phyloP scores from a whole-genome alignment of 805 yeast species.

The Nakazawaea peltata region DNA sequence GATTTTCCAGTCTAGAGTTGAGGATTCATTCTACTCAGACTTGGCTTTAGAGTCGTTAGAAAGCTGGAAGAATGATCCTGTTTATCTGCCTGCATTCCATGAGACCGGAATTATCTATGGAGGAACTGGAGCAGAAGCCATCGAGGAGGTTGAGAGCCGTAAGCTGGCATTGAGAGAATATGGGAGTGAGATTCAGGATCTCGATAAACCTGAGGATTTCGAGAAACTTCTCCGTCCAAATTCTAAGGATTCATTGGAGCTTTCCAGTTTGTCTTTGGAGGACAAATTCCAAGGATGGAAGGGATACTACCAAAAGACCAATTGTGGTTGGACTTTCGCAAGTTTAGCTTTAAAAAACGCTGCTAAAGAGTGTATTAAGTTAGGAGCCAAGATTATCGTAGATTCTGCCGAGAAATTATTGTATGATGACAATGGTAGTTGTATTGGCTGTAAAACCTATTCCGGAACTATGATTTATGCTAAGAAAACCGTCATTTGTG shows the following conservation, averaged over 20 bases:
- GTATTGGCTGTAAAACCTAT: conserved; percentile 20
- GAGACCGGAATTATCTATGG: conserved; percentile 25
- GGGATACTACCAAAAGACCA: conserved; percentile 22
- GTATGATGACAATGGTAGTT: conserved; percentile 9
- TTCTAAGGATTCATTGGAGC: background rate
- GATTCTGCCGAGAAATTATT: conserved; percentile 18
- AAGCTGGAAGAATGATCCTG: conserved; percentile 24
- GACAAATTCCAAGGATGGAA: conserved; percentile 21
- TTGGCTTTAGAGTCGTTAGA: conserved; percentile 26
- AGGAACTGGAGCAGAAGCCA: conserved; percentile 14
- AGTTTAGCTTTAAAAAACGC: conserved; percentile 21
- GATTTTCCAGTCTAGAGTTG: conserved; percentile 24
- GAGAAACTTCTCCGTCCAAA: conserved; percentile 5
- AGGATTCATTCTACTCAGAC: conserved; percentile 17
- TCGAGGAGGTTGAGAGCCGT: conserved; percentile 10
- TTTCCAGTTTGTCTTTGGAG: conserved; percentile 6
- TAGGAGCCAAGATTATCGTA: conserved; percentile 25
- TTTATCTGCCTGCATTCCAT: conserved; percentile 23
- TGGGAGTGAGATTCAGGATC: conserved; percentile 9
- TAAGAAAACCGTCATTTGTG: conserved; percentile 23
- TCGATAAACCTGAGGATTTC: conserved; percentile 12
- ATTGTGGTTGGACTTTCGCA: conserved; percentile 31
- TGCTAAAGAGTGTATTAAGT: conserved; percentile 18
- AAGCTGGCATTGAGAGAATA: background rate
- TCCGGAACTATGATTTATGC: conserved; percentile 20